Base-by-base conservation (phyloP, 177 flowering plant species). In the Vitis hybrid region DNA sequence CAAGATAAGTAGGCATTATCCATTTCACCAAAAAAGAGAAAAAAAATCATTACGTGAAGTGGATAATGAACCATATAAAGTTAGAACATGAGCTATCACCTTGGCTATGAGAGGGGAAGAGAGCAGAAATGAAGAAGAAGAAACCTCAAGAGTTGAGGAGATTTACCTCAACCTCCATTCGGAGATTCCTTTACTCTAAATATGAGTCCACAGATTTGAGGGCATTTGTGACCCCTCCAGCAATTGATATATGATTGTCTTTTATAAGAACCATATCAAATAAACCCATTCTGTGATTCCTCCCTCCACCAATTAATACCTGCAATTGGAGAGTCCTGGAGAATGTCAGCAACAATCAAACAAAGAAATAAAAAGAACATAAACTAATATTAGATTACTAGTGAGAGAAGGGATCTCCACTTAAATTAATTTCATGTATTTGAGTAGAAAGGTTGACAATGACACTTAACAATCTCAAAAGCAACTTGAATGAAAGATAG, bases 241-340 rank as follows among this genome's bases (percentile, higher is more conserved):
- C 94, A 51, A 82, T 66, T 45, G 98, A 94, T 71, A 92, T 87
- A 74, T 94, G 98, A 70, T 94, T 94, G 74, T 94, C 99, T 82
- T 94, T 94, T 69, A 94, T 87, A 91, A 94, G 67, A 64, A 94
- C 95, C 99, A 94, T 94, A 77, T 95, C 98, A 80, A 92, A 95
- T 68, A 95, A 85, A 70, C 99, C 99, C 90, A 95, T 79, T 77
- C 97, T 78, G 70, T 95, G 99, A 79, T 95, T 93, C 75, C 74
- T 69, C 2, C 99, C 98, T 60, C 99, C 99, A 71, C 99, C 98
- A 76, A 95, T 93, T 51, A 95, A 77, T 11, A 91, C 98, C 99
- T 94, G 71, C 7, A 69, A 74, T 33, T 29, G 21, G 50, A 72
- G 14, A 61, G 51, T 29, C 52, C 29, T 10, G 29, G 48, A 18